Evolutionary conservation across 2,329 filamentous ascomycete species (phyloP).

Genomic region (Fusarium oxysporum): DNA sequence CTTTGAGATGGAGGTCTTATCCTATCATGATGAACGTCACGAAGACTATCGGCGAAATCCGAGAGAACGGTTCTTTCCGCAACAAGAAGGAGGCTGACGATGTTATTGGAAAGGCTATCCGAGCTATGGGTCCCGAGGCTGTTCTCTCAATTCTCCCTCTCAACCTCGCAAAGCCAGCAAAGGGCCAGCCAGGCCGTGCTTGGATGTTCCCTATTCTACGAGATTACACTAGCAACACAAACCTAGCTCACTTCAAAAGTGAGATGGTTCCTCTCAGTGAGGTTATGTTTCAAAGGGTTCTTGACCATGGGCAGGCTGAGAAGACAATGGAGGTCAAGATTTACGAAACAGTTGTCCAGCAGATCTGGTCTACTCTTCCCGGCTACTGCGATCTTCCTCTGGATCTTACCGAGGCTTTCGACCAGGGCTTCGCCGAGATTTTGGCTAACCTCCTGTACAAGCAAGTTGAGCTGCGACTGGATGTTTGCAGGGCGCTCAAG

Average conservation of each 20-base stretch:
- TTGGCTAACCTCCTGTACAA: slow-evolving; percentile 92
- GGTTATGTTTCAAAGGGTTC: slow-evolving; percentile 86
- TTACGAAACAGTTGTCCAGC: slow-evolving; percentile 94
- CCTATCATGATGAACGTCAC: slow-evolving; percentile 82
- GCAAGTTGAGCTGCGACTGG: slow-evolving; percentile 86
- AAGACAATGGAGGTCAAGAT: slow-evolving; percentile 98
- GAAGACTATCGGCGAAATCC: slow-evolving; percentile 85
- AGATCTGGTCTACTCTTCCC: slow-evolving; percentile 93
- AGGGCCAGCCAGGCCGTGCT: slow-evolving; percentile 84
- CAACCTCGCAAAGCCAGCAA: slow-evolving; percentile 82
- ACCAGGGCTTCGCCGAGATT: slow-evolving; percentile 89
- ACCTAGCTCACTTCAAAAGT: slow-evolving; percentile 83
- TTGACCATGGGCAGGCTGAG: slow-evolving; percentile 82
- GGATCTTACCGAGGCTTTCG: slow-evolving; percentile 80
- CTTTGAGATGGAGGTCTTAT: slow-evolving; percentile 84
- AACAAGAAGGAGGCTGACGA: slow-evolving; percentile 96
- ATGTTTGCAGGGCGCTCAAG: slow-evolving; percentile 88
- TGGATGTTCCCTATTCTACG: slow-evolving; percentile 95
- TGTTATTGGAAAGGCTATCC: slow-evolving; percentile 87
- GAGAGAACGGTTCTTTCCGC: slow-evolving; percentile 86
- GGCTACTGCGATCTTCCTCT: slow-evolving; percentile 95
- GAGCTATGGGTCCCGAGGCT: slow-evolving; percentile 88
- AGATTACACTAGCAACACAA: slow-evolving; percentile 90
- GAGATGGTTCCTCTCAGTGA: slow-evolving; percentile 93
- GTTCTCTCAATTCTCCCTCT: slow-evolving; percentile 86